phyloP scores from a whole-genome alignment of 192 early-diverging fungal genomes.

The Mortierella hygrophila region DNA sequence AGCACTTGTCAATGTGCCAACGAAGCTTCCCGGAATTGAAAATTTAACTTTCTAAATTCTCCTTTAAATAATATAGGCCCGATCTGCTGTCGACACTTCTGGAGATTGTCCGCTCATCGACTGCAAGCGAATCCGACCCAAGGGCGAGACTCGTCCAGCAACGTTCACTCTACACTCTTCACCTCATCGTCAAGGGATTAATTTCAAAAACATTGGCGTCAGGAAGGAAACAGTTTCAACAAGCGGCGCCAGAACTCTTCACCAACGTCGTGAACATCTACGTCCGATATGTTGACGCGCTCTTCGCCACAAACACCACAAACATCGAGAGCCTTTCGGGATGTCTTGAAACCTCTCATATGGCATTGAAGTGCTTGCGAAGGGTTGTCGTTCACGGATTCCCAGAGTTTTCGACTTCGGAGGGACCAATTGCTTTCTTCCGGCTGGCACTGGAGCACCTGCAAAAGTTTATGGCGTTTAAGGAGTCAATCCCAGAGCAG shows the following conservation, averaged over 20 bases:
- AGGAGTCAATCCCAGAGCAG: conserved; percentile 54
- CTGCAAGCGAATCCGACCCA: conserved; percentile 41
- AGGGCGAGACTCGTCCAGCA: conserved; percentile 69
- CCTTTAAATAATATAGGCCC: conserved; percentile 60
- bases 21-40: not conserved
- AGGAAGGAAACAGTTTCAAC: conserved; percentile 70
- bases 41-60: not conserved
- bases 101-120: conserved; percentile 66
- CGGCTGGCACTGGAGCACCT: conserved; percentile 65
- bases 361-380: conserved; percentile 81
- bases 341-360: conserved; percentile 70
- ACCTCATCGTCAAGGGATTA: conserved; percentile 81
- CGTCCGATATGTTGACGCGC: conserved; percentile 66
- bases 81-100: conserved; percentile 69
- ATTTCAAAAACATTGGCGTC: conserved; percentile 75
- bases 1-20: not conserved
- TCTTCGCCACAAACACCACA: conserved; percentile 60
- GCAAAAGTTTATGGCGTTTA: conserved; percentile 61
- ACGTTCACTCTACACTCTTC: conserved; percentile 79
- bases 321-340: conserved; percentile 52
- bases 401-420: conserved; percentile 66
- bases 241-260: conserved; percentile 82
- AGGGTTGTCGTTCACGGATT: conserved; percentile 85
- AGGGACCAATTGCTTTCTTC: conserved; percentile 69
- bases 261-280: conserved; percentile 76